Base-by-base conservation (phyloP, 2,329 filamentous ascomycete genomes). In the Thelonectria blattea region DNA sequence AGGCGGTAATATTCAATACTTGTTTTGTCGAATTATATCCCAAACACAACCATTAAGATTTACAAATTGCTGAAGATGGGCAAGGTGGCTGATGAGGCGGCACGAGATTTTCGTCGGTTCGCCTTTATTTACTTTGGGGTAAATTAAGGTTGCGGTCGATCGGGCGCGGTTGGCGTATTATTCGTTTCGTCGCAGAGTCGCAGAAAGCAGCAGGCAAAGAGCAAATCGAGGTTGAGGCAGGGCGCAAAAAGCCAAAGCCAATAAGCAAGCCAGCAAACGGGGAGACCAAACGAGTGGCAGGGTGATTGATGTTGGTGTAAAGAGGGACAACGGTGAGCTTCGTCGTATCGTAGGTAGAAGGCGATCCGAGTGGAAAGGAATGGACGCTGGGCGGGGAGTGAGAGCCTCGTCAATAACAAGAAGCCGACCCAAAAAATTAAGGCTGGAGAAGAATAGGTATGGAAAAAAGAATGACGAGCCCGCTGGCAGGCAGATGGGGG, bases 401-500 rank as follows among this genome's bases (percentile, higher is more conserved):
- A 34, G 65, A 37, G 34, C 34, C 60, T 58, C 62, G 65, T 60
- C 48, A 60, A 56, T n/a, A 60, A 58, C 54, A 58, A 51, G 49
- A 60, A 56, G 34, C 34, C 63, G 58, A 63, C 61, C 67, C 61
- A 65, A 58, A 58, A 54, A 30, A 68, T 70, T 65, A 70, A 68
- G 61, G 63, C 60, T 54, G 27, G 20, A 56, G 37, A 56, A 51
- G 45, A 58, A 46, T 52, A n/a, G n/a, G n/a, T n/a, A 58, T 39
- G 71, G 15, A 37, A 37, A n/a, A 73, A 68, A 71, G 70, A 72
- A 52, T 80, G 85, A 78, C 80, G 78, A 76, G 82, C 83, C 84
- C 76, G 82, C 81, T 82, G 79, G 81, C 82, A 83, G 81, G 81
- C 81, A 67, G 61, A 63, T 66, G 65, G 43, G 45, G 17, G 20